Evolutionary conservation across 371 early-diverging fungal genomes (phyloP), one percentile per base, ranked within the genome.

Genomic region (Mucor mucedo): DNA sequence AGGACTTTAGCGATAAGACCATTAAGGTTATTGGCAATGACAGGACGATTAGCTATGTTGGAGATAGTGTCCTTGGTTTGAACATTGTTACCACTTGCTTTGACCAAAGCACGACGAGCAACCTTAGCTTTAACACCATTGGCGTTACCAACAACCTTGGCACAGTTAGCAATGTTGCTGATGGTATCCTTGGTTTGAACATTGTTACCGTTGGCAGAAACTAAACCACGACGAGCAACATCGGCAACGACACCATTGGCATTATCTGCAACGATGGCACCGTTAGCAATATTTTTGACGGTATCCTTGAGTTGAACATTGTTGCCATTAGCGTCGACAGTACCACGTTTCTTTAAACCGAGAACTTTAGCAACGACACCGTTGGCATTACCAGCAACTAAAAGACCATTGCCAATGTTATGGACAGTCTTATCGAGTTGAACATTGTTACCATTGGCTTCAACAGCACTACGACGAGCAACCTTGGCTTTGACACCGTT

Each of bases 161-260:
- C 3, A 11, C 27, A 5, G 2, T 55, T 48, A 5, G 44, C 27
- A 39, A 48, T 29, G 39, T 62, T 7, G 13, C n/a, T n/a, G 27
- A 29, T 38, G 39, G 42, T 42, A 45, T 53, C 27, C 2, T 47
- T 28, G 40, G 30, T 5, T 28, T 11, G 30, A 14, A 63, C 49
- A 21, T 66, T 38, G 52, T 27, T 54, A 40, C 52, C 40, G 7
- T 58, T 55, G 30, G 38, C 54, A 16, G 45, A 16, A 27, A 59
- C 48, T 16, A 59, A 10, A 11, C 44, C 44, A 42, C 44, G 44
- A 42, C 44, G 44, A 42, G 44, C n/a, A n/a, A 4, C 9, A 41
- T 55, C 14, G 14, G 11, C 42, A 13, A 9, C 30, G 28, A 13
- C 7, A 42, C 30, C 10, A 13, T 50, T 28, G 13, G 41, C 45